Base-by-base conservation (phyloP, 108 stramenopile genomes). In the Bacterosira constricta region DNA sequence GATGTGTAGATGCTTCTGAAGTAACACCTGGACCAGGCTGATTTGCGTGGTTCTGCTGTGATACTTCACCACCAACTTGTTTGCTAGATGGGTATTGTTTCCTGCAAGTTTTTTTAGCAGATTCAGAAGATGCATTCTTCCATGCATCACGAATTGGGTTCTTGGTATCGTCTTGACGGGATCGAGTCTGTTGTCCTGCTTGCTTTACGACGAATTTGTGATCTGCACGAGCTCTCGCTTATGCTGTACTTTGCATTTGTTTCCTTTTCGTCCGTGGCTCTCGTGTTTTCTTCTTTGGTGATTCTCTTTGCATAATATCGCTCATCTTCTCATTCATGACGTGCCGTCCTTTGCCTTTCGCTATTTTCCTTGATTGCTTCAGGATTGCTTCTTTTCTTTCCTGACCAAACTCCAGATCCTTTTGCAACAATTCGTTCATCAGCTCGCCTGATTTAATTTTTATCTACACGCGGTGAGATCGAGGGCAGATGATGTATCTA, bases 361-460 rank as follows among this genome's bases (percentile, higher is more conserved):
- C 23, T 41, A 37, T 41, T 36, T 60, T n/a, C n/a, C n/a, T n/a
- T n/a, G n/a, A n/a, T n/a, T n/a, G n/a, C n/a, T n/a, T n/a, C n/a
- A n/a, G n/a, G n/a, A n/a, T 60, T 25, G 56, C 68, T 21, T 69
- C 68, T 46, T 56, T 66, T 47, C 38, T 32, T 57, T 66, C 66
- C 46, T 56, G 51, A 18, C 66, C 42, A 41, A 75, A 66, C 10
- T 52, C 37, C 0, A 66, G 74, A 53, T 75, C 74, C 23, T 67
- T 75, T 39, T 53, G 57, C 36, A 64, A 27, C 6, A 74, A 37
- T 30, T 74, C 63, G 15, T 59, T 38, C 25, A 50, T 56, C n/a
- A 64, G 54, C 29, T 74, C 63, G 35, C 60, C 59, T 20, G 35
- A 17, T 25, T 50, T 20, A 20, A 61, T 34, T 38, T 71, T 51